Evolutionary conservation across 768 basidiomycete species (phyloP).

Genomic region (Russula ochroleuca): DNA sequence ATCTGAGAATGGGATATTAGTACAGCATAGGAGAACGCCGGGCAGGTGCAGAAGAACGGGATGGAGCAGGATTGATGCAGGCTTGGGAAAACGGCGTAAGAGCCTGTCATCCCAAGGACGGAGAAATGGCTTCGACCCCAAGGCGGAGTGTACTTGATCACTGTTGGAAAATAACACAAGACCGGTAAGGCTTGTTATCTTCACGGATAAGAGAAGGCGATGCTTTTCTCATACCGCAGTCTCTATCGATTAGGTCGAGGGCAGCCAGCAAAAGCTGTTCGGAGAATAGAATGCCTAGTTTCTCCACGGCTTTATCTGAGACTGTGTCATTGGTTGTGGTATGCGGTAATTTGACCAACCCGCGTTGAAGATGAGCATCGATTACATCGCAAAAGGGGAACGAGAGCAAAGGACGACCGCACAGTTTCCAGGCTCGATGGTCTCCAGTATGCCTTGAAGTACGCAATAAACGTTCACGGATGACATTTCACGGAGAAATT

Average conservation of each 20-base stretch:
- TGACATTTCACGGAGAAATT: slow-evolving; percentile 2
- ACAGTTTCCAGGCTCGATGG: slow-evolving; percentile 36
- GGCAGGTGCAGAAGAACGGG: slow-evolving; percentile 64
- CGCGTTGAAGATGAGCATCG: background rate
- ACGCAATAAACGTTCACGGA: slow-evolving; percentile 11
- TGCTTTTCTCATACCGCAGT: slow-evolving; percentile 47
- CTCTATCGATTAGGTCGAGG: slow-evolving; percentile 70
- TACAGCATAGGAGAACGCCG: slow-evolving; percentile 64
- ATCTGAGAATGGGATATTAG: slow-evolving; percentile 55
- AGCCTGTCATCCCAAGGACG: slow-evolving; percentile 61
- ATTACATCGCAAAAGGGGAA: background rate
- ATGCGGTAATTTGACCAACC: background rate
- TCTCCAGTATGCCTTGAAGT: slow-evolving; percentile 29
- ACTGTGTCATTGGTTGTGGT: slow-evolving; percentile 31
- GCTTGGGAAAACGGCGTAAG: slow-evolving; percentile 52
- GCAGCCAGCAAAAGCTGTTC: slow-evolving; percentile 63
- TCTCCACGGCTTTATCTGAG: slow-evolving; percentile 51
- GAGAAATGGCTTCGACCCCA: slow-evolving; percentile 61
- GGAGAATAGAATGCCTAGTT: slow-evolving; percentile 55
- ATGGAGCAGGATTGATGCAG: slow-evolving; percentile 40
- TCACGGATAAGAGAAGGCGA: background rate
- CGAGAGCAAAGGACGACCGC: slow-evolving; percentile 18
- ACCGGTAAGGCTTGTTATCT: background rate
- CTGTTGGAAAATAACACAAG: slow-evolving; percentile 37
- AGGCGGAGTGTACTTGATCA: slow-evolving; percentile 54